Conservation (phyloP, 371 early-diverging fungal species). For the Batkoa obscura region DNA sequence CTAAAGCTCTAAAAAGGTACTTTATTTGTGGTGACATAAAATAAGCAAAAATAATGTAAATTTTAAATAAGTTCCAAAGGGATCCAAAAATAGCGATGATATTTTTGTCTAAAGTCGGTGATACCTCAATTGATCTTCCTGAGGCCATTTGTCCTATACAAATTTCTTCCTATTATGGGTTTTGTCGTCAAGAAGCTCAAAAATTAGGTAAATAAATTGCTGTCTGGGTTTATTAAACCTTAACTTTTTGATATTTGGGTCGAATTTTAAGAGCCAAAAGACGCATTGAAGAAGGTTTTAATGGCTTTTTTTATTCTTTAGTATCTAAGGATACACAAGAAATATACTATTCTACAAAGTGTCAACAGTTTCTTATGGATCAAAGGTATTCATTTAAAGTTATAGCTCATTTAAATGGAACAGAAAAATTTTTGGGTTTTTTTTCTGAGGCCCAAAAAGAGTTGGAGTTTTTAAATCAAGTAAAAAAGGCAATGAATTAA, state of each 20-base stretch:
- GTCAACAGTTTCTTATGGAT: slow-evolving; percentile 98
- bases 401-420: slow-evolving; percentile 60
- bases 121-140: slow-evolving; percentile 99
- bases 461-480: no score
- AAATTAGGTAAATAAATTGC: slow-evolving; percentile 45
- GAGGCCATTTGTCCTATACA: slow-evolving; percentile 99
- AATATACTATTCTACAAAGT: slow-evolving; percentile 94
- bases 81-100: slow-evolving; percentile 91
- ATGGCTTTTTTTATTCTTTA: slow-evolving; percentile 96
- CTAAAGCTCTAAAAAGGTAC: slow-evolving; percentile 76
- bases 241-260: slow-evolving; percentile 10
- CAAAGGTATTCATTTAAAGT: slow-evolving; percentile 99
- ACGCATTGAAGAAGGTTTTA: slow-evolving; percentile 94
- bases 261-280: slow-evolving; percentile 97
- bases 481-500: no score
- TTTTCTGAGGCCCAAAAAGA: no score
- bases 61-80: slow-evolving; percentile 88
- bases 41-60: slow-evolving; percentile 88
- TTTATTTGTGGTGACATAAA: slow-evolving; percentile 96
- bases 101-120: slow-evolving; percentile 96
- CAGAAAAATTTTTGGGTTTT: no score
- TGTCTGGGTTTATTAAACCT: not conserved
- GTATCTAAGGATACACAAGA: slow-evolving; percentile 98
- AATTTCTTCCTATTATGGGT: slow-evolving; percentile 97
- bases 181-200: slow-evolving; percentile 99